Conservation (phyloP, 1,284 basidiomycete species). For the Taiwanofungus camphoratus region DNA sequence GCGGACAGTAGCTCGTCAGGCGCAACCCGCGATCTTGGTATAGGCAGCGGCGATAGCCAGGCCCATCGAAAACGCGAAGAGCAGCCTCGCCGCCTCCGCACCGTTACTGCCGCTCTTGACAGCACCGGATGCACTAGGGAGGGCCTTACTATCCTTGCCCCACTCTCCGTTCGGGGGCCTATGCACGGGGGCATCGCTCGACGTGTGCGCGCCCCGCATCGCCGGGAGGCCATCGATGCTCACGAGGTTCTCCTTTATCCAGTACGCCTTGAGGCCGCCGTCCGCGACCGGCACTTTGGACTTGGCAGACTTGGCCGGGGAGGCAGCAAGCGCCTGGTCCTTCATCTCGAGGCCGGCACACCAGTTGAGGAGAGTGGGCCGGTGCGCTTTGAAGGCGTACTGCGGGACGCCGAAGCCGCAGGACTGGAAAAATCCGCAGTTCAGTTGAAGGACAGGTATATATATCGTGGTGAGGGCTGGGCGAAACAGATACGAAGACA, state of each 20-base stretch:
- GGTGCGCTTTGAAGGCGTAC: constrained; percentile 41
- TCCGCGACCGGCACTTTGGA: constrained; percentile 14
- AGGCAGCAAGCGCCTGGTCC: constrained; percentile 19
- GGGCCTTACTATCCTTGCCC: constrained; percentile 5
- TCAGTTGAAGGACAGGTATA: too few relatives aligned
- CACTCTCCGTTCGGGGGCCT: constrained; percentile 9
- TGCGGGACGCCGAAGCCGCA: constrained; percentile 51
- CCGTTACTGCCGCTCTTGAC: background rate
- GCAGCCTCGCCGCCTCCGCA: constrained; percentile 13
- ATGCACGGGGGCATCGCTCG: constrained; percentile 9
- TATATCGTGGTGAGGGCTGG: too few relatives aligned
- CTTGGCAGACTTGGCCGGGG: constrained; percentile 1
- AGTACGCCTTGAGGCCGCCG: constrained; percentile 39
- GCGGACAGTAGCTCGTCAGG: too few relatives aligned
- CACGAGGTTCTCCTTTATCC: constrained; percentile 36
- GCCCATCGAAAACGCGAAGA: constrained; percentile 18
- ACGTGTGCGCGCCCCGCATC: constrained; percentile 13
- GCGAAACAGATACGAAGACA: too few relatives aligned
- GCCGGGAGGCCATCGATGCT: constrained; percentile 46
- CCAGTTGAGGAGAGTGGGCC: constrained; percentile 33
- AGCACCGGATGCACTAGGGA: background rate
- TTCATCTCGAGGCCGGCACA: constrained; percentile 26
- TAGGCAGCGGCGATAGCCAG: constrained; percentile 14
- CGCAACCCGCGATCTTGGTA: constrained; percentile 1
- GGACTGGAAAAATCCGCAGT: constrained; percentile 32